These are phyloP conservation scores for Asterella californica DNA, from an alignment of 225 moss, liverwort and hornwort species.

Conservation along the genomic window DNA sequence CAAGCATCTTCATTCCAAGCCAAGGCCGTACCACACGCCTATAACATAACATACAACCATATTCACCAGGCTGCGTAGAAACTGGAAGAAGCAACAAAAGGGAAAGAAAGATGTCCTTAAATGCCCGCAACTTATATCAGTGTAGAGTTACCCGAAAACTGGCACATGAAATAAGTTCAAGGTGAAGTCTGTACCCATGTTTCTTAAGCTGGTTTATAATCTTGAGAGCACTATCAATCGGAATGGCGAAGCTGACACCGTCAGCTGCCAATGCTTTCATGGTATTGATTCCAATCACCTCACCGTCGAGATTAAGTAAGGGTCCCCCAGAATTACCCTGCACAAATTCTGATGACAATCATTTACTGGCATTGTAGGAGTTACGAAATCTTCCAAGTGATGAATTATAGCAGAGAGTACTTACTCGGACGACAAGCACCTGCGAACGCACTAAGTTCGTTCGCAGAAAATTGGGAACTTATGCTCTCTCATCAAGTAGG, in stretches of 20 bases:
- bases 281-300: constrained; percentile 93
- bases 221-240: constrained; percentile 78
- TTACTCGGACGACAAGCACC: too few species aligned
- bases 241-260: constrained; percentile 97
- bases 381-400: too few species aligned
- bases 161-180: background rate
- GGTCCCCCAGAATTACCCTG: constrained; percentile 96
- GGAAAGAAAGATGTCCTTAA: background rate
- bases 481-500: too few species aligned
- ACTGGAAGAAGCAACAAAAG: too few species aligned
- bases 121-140: background rate
- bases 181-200: constrained; percentile 27
- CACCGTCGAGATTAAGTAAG: constrained; percentile 83
- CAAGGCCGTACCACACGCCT: constrained; percentile 90
- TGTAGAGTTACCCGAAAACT: background rate
- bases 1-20: constrained; percentile 98
- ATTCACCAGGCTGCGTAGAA: background rate
- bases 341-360: background rate
- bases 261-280: constrained; percentile 83
- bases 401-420: too few species aligned
- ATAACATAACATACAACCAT: constrained; percentile 10
- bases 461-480: too few species aligned
- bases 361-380: too few species aligned
- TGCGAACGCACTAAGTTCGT: too few species aligned
- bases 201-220: constrained; percentile 50